Conservation (phyloP, 345 rosid genomes). For the Aquilaria malaccensis region DNA sequence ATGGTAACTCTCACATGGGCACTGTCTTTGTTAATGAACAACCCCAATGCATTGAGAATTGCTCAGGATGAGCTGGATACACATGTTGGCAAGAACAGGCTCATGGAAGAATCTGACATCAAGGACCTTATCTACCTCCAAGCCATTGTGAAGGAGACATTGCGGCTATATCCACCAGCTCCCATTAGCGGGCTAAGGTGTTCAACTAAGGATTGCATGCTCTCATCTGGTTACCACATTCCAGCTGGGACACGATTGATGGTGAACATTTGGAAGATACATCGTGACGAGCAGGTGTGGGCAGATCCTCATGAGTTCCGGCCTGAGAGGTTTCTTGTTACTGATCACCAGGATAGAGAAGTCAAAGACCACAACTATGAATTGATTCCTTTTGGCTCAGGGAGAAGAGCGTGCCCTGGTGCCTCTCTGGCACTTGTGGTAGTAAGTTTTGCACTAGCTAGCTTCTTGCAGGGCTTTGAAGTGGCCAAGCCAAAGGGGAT, state of each 20-base stretch:
- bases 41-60: conserved; percentile 6
- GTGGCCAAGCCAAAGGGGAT: conserved; percentile 7
- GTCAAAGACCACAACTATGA: conserved; percentile 17
- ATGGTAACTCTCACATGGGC: conserved; percentile 15
- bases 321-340: conserved; percentile 30
- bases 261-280: conserved; percentile 15
- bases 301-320: conserved; percentile 21
- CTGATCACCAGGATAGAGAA: conserved; percentile 7
- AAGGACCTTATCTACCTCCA: too few species aligned
- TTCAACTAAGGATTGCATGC: too few species aligned
- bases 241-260: not conserved
- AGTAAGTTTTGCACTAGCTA: conserved; percentile 21
- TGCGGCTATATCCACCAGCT: too few species aligned
- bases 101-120: conserved; percentile 20
- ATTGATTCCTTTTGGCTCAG: conserved; percentile 30
- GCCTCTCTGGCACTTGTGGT: not conserved
- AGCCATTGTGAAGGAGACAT: too few species aligned
- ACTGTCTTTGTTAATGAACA: not conserved
- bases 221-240: conserved; percentile 16
- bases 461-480: conserved; percentile 28
- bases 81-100: conserved; percentile 17
- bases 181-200: too few species aligned
- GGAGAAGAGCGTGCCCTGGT: conserved; percentile 35
- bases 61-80: conserved; percentile 21
- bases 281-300: conserved; percentile 25